phyloP scores from a whole-genome alignment of 495 filamentous ascomycete genomes.

The Rostrohypoxylon terebratum region DNA sequence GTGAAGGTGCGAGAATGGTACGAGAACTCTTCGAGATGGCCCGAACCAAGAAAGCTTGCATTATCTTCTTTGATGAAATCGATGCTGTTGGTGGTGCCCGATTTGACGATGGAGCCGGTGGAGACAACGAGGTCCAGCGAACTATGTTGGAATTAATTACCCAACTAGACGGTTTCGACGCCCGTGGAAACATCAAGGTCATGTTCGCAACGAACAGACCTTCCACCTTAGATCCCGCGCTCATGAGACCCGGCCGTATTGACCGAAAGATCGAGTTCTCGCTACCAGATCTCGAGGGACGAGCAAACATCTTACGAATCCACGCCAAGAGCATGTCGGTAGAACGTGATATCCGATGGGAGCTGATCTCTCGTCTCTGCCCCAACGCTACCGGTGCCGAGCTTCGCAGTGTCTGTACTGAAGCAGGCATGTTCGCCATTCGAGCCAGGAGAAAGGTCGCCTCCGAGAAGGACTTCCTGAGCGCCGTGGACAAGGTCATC shows the following conservation, averaged over 20 bases:
- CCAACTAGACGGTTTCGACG: conserved; percentile 97
- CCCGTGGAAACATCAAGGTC: conserved; percentile 98
- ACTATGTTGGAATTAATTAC: conserved; percentile 99
- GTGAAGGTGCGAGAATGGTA: conserved; percentile 97
- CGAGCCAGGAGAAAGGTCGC: conserved; percentile 96
- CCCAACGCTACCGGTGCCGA: conserved; percentile 97
- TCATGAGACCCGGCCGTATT: conserved; percentile 97
- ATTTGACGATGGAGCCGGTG: conserved; percentile 97
- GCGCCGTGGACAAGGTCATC: conserved; percentile 98
- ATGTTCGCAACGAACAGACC: conserved; percentile 99
- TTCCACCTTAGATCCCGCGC: conserved; percentile 92
- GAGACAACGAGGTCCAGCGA: conserved; percentile 99
- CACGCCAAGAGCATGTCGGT: conserved; percentile 99
- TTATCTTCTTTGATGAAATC: conserved; percentile 99
- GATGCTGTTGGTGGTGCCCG: conserved; percentile 98
- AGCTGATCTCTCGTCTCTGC: conserved; percentile 94
- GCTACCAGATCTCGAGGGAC: conserved; percentile 93
- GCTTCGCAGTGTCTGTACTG: conserved; percentile 94
- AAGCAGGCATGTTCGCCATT: conserved; percentile 99
- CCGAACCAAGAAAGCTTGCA: conserved; percentile 98
- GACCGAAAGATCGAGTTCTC: conserved; percentile 99
- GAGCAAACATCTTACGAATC: conserved; percentile 96
- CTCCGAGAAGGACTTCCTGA: conserved; percentile 98
- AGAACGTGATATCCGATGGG: conserved; percentile 98
- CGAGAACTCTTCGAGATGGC: conserved; percentile 99